A percentile compares a stretch with the other conserved stretches of the same genome.
These are phyloP conservation scores for Didymella glomerata DNA, from an alignment of 2,329 filamentous ascomycete species.

Conservation along the genomic window DNA sequence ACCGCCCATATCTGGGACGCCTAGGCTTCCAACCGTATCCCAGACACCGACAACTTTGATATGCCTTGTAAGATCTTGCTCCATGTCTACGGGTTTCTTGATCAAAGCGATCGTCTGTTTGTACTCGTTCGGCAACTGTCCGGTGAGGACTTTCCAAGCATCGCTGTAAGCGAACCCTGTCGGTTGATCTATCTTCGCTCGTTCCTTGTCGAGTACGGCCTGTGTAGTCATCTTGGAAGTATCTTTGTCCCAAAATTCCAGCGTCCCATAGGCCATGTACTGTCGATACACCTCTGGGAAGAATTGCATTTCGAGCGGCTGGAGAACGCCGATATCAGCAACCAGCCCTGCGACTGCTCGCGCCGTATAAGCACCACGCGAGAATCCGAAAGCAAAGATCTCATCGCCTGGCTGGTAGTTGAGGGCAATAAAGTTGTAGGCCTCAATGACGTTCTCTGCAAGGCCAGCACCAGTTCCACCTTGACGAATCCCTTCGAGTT, in stretches of 20 bases:
- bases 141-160: no score
- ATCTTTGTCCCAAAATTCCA: neutral
- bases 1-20: conserved; percentile 55
- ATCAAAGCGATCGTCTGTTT: no score
- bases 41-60: conserved; percentile 58
- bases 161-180: conserved; percentile 7
- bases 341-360: conserved; percentile 55
- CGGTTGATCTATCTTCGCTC: conserved; percentile 21
- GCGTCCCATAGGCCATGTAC: conserved; percentile 29
- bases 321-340: conserved; percentile 58
- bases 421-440: conserved; percentile 60
- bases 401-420: conserved; percentile 61
- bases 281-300: conserved; percentile 56
- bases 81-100: no score
- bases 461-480: conserved; percentile 57
- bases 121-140: no score
- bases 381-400: conserved; percentile 59
- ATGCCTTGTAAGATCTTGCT: neutral
- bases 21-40: conserved; percentile 59
- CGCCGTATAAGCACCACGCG: conserved; percentile 58
- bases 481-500: conserved; percentile 38
- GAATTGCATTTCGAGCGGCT: conserved; percentile 54
- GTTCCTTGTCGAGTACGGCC: neutral
- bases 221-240: no score
- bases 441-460: conserved; percentile 59